Base-by-base conservation (phyloP, 768 basidiomycete genomes). In the Naganishia vaughanmartiniae region DNA sequence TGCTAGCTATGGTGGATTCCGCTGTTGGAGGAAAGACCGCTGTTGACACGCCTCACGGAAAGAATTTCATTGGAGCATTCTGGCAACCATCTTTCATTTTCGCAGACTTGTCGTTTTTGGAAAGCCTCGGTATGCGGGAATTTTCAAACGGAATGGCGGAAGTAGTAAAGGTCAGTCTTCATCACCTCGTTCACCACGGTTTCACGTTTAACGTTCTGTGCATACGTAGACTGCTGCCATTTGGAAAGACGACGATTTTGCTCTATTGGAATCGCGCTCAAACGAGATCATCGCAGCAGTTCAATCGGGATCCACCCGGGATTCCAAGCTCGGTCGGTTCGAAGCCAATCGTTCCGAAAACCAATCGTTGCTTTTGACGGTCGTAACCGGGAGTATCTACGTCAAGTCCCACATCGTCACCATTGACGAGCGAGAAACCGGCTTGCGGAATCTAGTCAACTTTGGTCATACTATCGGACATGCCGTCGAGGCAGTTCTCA, bases 131-230 rank as follows among this genome's bases (percentile, higher is more conserved):
- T 0, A 82, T 87, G 36, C 85, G 95, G 66, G 96, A 98, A 80
- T 92, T 98, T 72, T 90, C 92, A n/a, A 98, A 98, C 77, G 95
- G 96, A 45, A 95, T 99, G 90, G 95, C 96, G 0, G 95, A 99
- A 81, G 90, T 97, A 3, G 89, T 98, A 79, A 99, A 99, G 60
- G 60, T 45, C 12, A 63, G 60, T 28, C 34, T 12, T 5, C 5
- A 26, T 26, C 63, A 42, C 14, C 30, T 19, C 42, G 15, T 28
- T 26, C 58, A 67, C 66, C 70, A 15, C 45, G 51, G 65, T 48
- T 21, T 68, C n/a, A 54, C 51, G 11, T 24, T 31, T 30, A n/a
- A 66, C 28, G 17, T 51, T 19, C 65, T 9, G 4, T n/a, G 51
- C 34, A 33, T 15, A 6, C 51, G 10, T 28, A 63, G 95, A 99